phyloP scores from a whole-genome alignment of 2,329 filamentous ascomycete genomes.

The Claviceps citrina region DNA sequence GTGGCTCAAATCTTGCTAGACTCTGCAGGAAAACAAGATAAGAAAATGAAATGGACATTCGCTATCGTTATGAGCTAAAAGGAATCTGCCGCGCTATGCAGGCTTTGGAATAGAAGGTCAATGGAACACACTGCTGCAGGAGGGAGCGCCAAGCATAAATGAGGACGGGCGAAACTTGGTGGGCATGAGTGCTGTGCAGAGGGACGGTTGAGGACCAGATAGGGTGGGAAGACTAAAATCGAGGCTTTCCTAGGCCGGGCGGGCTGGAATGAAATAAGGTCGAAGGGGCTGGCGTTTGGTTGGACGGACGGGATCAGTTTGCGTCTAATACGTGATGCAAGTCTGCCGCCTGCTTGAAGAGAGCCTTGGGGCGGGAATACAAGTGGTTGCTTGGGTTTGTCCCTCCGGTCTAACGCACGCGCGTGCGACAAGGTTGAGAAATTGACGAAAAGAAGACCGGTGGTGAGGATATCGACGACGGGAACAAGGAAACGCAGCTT shows the following conservation, averaged over 20 bases:
- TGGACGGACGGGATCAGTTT: conserved; percentile 1
- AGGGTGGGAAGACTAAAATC: no score
- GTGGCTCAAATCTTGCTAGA: no score
- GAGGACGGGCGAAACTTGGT: not conserved
- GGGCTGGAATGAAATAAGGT: conserved; percentile 2
- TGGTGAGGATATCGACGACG: not conserved
- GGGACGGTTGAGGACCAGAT: not conserved
- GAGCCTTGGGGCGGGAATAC: conserved; percentile 3
- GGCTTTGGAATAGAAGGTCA: not conserved
- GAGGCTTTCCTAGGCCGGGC: no score
- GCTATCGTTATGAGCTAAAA: no score
- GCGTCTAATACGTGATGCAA: conserved; percentile 8
- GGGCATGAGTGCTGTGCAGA: not conserved
- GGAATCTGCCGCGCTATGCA: not conserved
- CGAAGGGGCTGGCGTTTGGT: not conserved
- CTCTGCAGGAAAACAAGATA: not conserved
- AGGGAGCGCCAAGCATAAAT: not conserved
- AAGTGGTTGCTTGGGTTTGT: conserved; percentile 1
- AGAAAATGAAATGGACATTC: no score
- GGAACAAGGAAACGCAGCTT: not conserved
- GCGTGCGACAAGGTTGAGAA: conserved; percentile 2
- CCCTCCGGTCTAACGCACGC: not conserved
- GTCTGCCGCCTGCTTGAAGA: conserved; percentile 3
- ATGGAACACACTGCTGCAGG: not conserved
- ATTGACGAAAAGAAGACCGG: not conserved